These are phyloP conservation scores for Suillus plorans DNA, from an alignment of 768 basidiomycete genomes.

Conservation along the genomic window DNA sequence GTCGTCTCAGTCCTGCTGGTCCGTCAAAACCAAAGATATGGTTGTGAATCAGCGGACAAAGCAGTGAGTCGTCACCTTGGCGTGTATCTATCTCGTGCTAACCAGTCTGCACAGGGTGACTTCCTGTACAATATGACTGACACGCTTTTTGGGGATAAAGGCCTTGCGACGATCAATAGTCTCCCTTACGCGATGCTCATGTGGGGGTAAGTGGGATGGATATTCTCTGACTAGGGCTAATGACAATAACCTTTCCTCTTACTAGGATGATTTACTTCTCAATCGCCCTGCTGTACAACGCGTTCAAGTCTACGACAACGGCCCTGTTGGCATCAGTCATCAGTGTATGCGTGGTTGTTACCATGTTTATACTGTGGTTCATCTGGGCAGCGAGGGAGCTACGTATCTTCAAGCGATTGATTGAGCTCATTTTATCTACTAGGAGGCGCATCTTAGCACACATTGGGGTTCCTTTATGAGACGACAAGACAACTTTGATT, in stretches of 20 bases:
- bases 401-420: background rate
- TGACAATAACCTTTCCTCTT: background rate
- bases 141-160: constrained; percentile 36
- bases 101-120: background rate
- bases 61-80: constrained; percentile 31
- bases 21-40: constrained; percentile 33
- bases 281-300: background rate
- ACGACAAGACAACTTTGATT: background rate
- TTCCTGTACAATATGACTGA: constrained; percentile 13
- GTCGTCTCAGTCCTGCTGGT: constrained; percentile 12
- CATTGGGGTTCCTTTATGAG: background rate
- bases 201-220: constrained; percentile 44
- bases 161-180: constrained; percentile 47
- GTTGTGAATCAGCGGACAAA: constrained; percentile 30
- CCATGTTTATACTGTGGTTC: constrained; percentile 6
- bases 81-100: background rate
- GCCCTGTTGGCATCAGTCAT: background rate
- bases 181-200: constrained; percentile 51
- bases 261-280: constrained; percentile 12
- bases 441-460: background rate
- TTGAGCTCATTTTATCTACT: background rate
- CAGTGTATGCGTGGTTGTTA: constrained; percentile 3
- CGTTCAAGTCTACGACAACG: background rate
- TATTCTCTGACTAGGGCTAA: too few species aligned
- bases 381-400: constrained; percentile 2